Conservation (phyloP, 208 protist genomes). For the Trypanosomatidae sp. region DNA sequence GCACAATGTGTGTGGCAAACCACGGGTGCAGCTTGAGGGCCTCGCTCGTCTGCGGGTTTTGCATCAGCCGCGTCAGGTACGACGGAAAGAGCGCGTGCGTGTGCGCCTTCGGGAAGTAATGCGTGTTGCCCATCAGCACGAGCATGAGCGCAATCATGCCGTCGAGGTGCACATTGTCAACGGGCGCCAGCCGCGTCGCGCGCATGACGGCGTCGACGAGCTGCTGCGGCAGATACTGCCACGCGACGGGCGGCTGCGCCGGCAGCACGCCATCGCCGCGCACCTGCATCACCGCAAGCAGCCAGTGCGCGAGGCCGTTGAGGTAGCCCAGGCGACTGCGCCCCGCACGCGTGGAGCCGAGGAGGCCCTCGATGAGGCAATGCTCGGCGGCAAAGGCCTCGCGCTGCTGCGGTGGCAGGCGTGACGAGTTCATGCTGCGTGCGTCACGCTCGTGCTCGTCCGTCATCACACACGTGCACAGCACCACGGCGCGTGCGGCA, state of each 20-base stretch:
- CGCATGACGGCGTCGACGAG: slow-evolving; percentile 72
- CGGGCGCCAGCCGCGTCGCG: slow-evolving; percentile 30
- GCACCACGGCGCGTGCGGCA: slow-evolving; percentile 31
- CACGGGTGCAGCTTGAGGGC: slow-evolving; percentile 63
- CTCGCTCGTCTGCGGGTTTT: slow-evolving; percentile 24
- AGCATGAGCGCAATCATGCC: slow-evolving; percentile 75
- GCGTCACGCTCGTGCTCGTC: slow-evolving; percentile 43
- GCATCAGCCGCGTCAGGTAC: slow-evolving; percentile 44
- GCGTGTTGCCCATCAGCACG: slow-evolving; percentile 83
- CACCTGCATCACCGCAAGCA: slow-evolving; percentile 57
- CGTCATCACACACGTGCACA: slow-evolving; percentile 36
- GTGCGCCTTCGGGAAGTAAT: slow-evolving; percentile 84
- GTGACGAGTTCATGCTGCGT: slow-evolving; percentile 32
- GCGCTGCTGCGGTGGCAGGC: slow-evolving; percentile 24
- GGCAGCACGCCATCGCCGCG: slow-evolving; percentile 26
- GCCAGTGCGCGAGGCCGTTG: slow-evolving; percentile 65
- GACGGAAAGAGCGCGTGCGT: slow-evolving; percentile 75
- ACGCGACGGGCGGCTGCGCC: slow-evolving; percentile 26
- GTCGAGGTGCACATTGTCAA: slow-evolving; percentile 38
- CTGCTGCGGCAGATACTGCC: slow-evolving; percentile 74
- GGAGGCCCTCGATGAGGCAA: slow-evolving; percentile 38
- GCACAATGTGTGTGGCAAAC: slow-evolving; percentile 68
- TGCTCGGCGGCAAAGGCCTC: slow-evolving; percentile 29
- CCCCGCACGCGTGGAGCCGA: slow-evolving; percentile 24
- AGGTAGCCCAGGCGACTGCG: slow-evolving; percentile 41